Evolutionary conservation across 495 filamentous ascomycete species (phyloP), one percentile per base, ranked within the genome.

Genomic region (Bryoglossum gracile): DNA sequence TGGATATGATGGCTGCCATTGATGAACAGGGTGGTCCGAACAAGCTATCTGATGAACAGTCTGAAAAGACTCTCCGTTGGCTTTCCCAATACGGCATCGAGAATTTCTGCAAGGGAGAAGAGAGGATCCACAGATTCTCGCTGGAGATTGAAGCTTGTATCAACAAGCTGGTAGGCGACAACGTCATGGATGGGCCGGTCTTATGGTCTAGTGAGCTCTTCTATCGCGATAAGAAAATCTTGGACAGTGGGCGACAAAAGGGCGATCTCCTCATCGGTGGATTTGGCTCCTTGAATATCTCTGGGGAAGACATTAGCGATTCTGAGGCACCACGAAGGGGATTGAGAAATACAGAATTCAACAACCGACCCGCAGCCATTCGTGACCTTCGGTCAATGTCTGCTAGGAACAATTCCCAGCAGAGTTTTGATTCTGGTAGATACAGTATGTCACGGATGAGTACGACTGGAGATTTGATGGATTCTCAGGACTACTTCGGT

Each of bases 11-110:
- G 64, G 86, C 87, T 19, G 89, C 89, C 10, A 68, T 78, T 1
- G 80, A 81, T 25, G 89, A 88, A 30, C 86, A 95, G 54, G 92
- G 88, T 34, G 90, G 92, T 0, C 84, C 86, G 2, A 92, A 90
- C 64, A 98, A 98, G 62, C 77, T 98, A 9, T 87, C 86, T n/a
- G 92, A 98, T 61, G 90, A 96, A 44, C 92, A 97, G 60, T 80
- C 91, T 2, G 87, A 90, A 26, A 82, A 89, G 54, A 94, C 89
- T 3, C 72, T 77, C 18, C 83, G 82, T 44, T 98, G 92, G 87
- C 66, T 98, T 37, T 78, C 83, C 13, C 80, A 84, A 62, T 83
- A 81, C 54, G 80, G 78, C 9, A 78, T 96, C 17, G 90, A 92
- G 63, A 96, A 95, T 58, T 90, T 96, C 65, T 98, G 92, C 69